phyloP scores from a whole-genome alignment of 805 yeast genomes.

The Starmerella bombicola region DNA sequence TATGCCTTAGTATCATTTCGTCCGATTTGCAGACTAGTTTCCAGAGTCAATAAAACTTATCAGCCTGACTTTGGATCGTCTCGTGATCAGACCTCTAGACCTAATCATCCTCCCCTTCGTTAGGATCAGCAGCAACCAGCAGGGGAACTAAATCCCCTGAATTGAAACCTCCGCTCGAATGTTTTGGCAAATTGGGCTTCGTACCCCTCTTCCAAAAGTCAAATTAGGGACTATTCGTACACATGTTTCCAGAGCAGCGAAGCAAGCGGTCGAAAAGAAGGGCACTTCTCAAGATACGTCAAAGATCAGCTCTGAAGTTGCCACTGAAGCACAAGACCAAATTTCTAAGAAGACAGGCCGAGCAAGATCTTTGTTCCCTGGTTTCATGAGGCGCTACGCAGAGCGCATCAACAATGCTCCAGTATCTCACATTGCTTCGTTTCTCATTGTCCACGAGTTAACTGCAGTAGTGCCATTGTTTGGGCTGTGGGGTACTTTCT shows the following conservation, averaged over 20 bases:
- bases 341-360: not conserved
- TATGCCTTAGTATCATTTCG: no score
- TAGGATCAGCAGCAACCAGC: no score
- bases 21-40: no score
- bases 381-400: slow-evolving; percentile 40
- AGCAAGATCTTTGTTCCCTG: slow-evolving; percentile 34
- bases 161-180: no score
- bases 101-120: no score
- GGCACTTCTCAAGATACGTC: not conserved
- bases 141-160: no score
- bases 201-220: not conserved
- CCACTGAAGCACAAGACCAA: not conserved
- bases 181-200: slow-evolving; percentile 1
- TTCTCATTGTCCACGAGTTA: slow-evolving; percentile 57
- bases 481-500: slow-evolving; percentile 54
- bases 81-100: no score
- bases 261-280: slow-evolving; percentile 16
- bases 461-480: slow-evolving; percentile 63
- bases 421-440: slow-evolving; percentile 47
- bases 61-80: no score
- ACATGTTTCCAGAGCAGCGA: slow-evolving; percentile 24
- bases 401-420: slow-evolving; percentile 43
- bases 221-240: slow-evolving; percentile 3
- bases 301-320: not conserved
- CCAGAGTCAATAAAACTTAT: no score